Evolutionary conservation across 805 yeast species (phyloP).

Genomic region (Metschnikowia chrysomelidarum): DNA sequence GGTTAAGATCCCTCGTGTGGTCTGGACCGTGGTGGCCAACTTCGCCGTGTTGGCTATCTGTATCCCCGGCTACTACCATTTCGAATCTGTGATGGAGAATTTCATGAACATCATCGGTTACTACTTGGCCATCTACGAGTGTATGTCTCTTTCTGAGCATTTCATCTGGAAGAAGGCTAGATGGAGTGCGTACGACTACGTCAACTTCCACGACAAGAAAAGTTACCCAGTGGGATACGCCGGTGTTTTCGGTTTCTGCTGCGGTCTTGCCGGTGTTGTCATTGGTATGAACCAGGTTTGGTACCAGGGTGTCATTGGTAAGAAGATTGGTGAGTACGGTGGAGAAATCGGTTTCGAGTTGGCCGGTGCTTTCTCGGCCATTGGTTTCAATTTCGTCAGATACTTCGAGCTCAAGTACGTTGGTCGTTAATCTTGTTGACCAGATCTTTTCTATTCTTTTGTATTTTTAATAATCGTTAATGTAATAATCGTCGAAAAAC

Average conservation of each 20-base stretch:
- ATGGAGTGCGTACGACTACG: slow-evolving; percentile 59
- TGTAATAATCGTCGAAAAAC: too few relatives aligned
- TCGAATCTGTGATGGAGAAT: slow-evolving; percentile 69
- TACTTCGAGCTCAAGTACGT: slow-evolving; percentile 64
- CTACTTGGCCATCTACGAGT: slow-evolving; percentile 83
- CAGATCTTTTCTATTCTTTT: too few relatives aligned
- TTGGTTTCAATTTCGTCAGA: slow-evolving; percentile 57
- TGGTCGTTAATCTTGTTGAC: slow-evolving; percentile 53
- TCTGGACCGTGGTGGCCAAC: slow-evolving; percentile 80
- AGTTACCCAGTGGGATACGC: slow-evolving; percentile 75
- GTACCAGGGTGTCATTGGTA: slow-evolving; percentile 72
- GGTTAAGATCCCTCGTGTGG: slow-evolving; percentile 71
- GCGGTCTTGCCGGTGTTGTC: slow-evolving; percentile 84
- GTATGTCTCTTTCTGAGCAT: slow-evolving; percentile 78
- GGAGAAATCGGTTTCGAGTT: slow-evolving; percentile 90
- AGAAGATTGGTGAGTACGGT: slow-evolving; percentile 59
- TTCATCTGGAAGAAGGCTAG: slow-evolving; percentile 69
- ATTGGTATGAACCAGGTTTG: slow-evolving; percentile 86
- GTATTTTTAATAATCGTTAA: too few relatives aligned
- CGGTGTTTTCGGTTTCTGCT: slow-evolving; percentile 72
- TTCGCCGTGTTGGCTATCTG: slow-evolving; percentile 78
- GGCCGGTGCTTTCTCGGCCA: slow-evolving; percentile 62
- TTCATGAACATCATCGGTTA: slow-evolving; percentile 92
- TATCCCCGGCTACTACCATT: slow-evolving; percentile 81
- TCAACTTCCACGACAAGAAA: slow-evolving; percentile 54